Conservation (phyloP, 179 eudicot genomes). For the Spergularia azorica region DNA sequence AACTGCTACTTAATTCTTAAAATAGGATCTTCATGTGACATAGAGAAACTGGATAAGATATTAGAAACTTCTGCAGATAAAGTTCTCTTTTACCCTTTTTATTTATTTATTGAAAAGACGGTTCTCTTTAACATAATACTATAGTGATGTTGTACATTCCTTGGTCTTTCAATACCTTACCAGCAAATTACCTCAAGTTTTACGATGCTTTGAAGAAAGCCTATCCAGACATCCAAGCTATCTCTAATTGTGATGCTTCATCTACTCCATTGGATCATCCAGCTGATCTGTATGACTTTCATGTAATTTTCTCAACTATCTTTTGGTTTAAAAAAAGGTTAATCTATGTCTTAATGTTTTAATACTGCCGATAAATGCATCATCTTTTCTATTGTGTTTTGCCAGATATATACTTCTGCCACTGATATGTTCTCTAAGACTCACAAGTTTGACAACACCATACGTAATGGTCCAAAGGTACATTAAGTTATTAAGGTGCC, state of each 20-base stretch:
- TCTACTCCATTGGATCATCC: conserved; percentile 67
- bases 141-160: conserved; percentile 7
- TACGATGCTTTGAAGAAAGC: conserved; percentile 61
- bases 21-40: no score
- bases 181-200: conserved; percentile 85
- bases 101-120: not conserved
- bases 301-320: conserved; percentile 50
- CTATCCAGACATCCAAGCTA: conserved; percentile 83
- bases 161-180: conserved; percentile 14
- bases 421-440: conserved; percentile 33
- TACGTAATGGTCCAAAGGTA: conserved; percentile 40
- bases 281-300: conserved; percentile 87
- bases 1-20: no score
- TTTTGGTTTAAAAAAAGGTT: not conserved
- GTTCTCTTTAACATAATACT: not conserved
- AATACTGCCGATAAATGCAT: conserved; percentile 3
- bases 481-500: conserved; percentile 7
- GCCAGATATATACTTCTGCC: conserved; percentile 38
- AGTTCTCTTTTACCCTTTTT: not conserved
- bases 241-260: conserved; percentile 91
- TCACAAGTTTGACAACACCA: conserved; percentile 31
- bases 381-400: not conserved
- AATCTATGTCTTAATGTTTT: not conserved
- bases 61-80: no score
- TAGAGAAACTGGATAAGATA: no score